These are phyloP conservation scores for Phytopythium ostracodes DNA, from an alignment of 352 stramenopile species.

Conservation along the genomic window DNA sequence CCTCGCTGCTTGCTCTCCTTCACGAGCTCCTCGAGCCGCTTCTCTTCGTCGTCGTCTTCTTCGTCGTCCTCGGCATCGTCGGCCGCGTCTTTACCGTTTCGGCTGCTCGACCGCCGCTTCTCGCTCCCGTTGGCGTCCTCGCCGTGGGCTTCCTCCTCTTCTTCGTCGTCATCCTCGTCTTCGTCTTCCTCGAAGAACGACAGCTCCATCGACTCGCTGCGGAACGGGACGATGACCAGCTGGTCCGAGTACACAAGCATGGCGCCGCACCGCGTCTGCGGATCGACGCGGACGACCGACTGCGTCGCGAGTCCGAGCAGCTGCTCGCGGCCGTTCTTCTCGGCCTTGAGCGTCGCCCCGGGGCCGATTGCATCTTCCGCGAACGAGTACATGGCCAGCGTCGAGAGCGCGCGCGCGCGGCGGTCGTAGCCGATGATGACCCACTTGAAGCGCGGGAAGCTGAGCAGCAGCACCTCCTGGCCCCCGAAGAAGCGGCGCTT, in stretches of 20 bases:
- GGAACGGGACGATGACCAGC: slow-evolving; percentile 77
- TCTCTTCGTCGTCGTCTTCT: slow-evolving; percentile 78
- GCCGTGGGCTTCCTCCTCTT: slow-evolving; percentile 35
- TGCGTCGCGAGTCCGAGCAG: slow-evolving; percentile 60
- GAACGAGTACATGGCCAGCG: slow-evolving; percentile 80
- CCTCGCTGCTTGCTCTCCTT: slow-evolving; percentile 69
- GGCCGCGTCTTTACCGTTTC: slow-evolving; percentile 6
- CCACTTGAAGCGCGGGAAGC: slow-evolving; percentile 73
- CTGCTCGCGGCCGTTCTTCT: slow-evolving; percentile 72
- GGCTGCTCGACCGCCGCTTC: neutral
- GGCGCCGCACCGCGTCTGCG: slow-evolving; percentile 70
- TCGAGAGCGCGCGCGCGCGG: slow-evolving; percentile 38
- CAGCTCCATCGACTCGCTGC: slow-evolving; percentile 70
- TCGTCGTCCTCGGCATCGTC: slow-evolving; percentile 47
- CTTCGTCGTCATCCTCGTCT: slow-evolving; percentile 66
- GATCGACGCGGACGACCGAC: slow-evolving; percentile 51
- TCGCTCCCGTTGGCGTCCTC: neutral
- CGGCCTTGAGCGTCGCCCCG: slow-evolving; percentile 74
- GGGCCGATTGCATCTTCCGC: slow-evolving; percentile 76
- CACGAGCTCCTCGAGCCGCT: slow-evolving; percentile 67
- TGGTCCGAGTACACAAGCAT: slow-evolving; percentile 85
- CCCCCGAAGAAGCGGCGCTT: slow-evolving; percentile 67
- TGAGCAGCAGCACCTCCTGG: slow-evolving; percentile 76
- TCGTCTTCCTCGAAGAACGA: slow-evolving; percentile 81
- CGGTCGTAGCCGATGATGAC: slow-evolving; percentile 77